Conservation (phyloP, 257 asterid genomes). For the Solanum megistacrolobum region DNA sequence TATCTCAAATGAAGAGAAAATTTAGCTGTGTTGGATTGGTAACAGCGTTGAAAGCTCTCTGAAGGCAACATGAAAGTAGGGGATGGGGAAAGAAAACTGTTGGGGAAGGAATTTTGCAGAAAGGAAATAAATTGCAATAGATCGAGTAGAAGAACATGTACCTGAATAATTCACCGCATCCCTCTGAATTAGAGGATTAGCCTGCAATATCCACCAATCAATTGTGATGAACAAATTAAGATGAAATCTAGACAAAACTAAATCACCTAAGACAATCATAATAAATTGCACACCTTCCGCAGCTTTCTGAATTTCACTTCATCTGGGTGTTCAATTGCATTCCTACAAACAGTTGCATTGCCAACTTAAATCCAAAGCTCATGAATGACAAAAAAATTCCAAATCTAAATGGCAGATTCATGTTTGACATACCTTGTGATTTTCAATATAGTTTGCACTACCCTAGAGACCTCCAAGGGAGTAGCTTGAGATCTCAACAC, state of each 20-base stretch:
- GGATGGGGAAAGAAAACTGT: neutral
- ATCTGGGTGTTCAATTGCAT: slow-evolving; percentile 65
- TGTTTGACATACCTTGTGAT: slow-evolving; percentile 38
- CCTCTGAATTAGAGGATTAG: slow-evolving; percentile 66
- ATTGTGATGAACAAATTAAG: neutral
- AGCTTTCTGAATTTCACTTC: slow-evolving; percentile 68
- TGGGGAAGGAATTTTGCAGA: neutral
- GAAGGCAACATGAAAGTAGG: neutral
- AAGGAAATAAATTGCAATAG: neutral
- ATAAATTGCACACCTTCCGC: slow-evolving; percentile 46
- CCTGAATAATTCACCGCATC: slow-evolving; percentile 52
- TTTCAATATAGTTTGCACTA: slow-evolving; percentile 47
- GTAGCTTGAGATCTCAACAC: slow-evolving; percentile 49
- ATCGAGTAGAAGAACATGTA: slow-evolving; percentile 4
- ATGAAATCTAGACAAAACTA: neutral
- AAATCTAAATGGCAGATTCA: neutral
- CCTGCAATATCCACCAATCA: slow-evolving; percentile 35
- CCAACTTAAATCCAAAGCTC: neutral
- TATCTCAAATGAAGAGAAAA: neutral
- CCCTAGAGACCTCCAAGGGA: slow-evolving; percentile 30
- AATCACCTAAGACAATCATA: neutral
- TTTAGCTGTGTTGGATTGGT: neutral
- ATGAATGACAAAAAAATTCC: neutral
- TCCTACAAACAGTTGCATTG: slow-evolving; percentile 41
- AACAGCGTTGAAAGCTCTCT: neutral